A percentile compares a stretch with the other conserved stretches of the same genome.
phyloP scores from a whole-genome alignment of 2,329 filamentous ascomycete genomes.

The Aspergillus sojae region DNA sequence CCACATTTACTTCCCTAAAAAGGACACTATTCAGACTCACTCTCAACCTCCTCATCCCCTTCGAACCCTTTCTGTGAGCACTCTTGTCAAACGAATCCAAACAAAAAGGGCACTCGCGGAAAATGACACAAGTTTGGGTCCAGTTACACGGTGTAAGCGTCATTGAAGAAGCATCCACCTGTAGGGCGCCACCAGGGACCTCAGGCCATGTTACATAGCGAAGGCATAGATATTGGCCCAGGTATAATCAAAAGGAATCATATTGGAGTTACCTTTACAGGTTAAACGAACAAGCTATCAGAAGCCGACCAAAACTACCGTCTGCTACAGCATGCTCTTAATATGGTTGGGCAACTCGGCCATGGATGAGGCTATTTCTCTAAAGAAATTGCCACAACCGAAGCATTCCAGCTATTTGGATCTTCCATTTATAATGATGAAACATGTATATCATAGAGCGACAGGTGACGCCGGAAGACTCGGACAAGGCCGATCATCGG shows the following conservation, averaged over 20 bases:
- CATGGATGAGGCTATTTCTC: not conserved
- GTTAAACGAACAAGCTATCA: too few species aligned
- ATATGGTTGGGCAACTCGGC: not conserved
- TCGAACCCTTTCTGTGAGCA: too few species aligned
- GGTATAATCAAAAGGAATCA: not conserved
- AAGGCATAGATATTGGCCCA: too few species aligned
- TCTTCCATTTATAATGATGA: not conserved
- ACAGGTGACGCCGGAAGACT: not conserved
- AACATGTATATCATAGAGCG: not conserved
- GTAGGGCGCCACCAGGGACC: not conserved
- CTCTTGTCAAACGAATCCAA: not conserved
- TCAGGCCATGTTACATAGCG: not conserved
- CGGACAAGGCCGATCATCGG: conserved; percentile 11
- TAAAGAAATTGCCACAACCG: not conserved
- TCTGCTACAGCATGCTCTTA: not conserved
- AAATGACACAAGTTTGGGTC: not conserved
- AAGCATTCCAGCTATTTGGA: not conserved
- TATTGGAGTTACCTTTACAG: not conserved
- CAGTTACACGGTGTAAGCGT: not conserved
- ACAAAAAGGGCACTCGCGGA: not conserved
- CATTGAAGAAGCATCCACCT: not conserved
- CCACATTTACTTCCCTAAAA: not conserved
- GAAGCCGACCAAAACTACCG: too few species aligned
- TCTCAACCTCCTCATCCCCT: too few species aligned
- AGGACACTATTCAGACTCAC: not conserved